Evolutionary conservation across 2,329 filamentous ascomycete genomes (phyloP), one percentile per base, ranked within the genome.

Genomic region (Alternaria dauci): DNA sequence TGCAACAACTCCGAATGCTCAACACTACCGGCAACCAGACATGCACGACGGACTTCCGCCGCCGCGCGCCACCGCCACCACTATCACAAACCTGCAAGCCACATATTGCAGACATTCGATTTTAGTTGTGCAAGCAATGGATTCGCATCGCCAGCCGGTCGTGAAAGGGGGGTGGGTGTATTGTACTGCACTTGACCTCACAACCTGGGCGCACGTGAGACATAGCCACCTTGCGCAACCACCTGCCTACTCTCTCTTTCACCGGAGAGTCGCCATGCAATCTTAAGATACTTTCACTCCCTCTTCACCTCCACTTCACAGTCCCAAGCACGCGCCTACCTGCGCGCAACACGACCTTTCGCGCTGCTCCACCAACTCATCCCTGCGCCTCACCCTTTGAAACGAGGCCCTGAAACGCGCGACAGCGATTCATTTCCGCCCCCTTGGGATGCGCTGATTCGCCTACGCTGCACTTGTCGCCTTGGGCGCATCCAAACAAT

Each of bases 391-490:
- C 50, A 59, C 44, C 56, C 68, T 50, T 18, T 75, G 76, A 77
- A 78, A 77, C 56, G 36, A 36, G 55, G 72, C 52, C 53, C 71
- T 78, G 76, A 78, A 77, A 78, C 76, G 58, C 68, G 58, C 54
- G 52, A 64, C 55, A 66, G 64, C 67, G 65, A 59, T 66, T 76
- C 71, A 75, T 72, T 66, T 76, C 67, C 64, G 63, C 44, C 25
- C 25, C 53, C 51, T 52, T 47, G 41, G 30, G 36, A 51, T 23
- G 38, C 62, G 60, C 62, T 71, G 62, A 76, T 74, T 78, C 69
- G 74, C 58, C 63, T 34, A 64, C 61, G 52, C 52, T 39, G 52
- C 46, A 28, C 28, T 28, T 50, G 16, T 25, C 53, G 51, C 51
- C 56, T 55, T 38, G 38, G 55, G 57, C 57, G 55, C 48, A 62